Conservation (phyloP, 2,329 filamentous ascomycete species). For the Aspergillus arachidicola region DNA sequence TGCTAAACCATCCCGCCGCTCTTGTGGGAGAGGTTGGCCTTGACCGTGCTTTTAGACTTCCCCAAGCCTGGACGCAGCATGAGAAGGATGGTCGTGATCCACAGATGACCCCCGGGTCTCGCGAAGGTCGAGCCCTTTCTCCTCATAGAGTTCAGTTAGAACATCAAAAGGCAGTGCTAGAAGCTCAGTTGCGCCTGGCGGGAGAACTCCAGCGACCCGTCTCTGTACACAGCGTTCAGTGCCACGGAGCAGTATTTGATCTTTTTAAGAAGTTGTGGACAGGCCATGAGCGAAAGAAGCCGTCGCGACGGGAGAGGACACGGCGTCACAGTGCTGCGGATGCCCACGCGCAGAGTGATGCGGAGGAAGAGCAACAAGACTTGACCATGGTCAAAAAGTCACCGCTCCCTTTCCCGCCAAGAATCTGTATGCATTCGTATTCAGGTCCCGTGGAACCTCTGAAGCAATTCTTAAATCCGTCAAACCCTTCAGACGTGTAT, state of each 20-base stretch:
- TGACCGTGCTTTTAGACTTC: slow-evolving; percentile 64
- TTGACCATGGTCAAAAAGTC: background rate
- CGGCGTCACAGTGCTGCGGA: slow-evolving; percentile 34
- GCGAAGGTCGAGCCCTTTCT: slow-evolving; percentile 61
- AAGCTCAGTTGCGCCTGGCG: slow-evolving; percentile 60
- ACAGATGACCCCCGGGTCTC: slow-evolving; percentile 59
- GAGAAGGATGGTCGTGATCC: slow-evolving; percentile 36
- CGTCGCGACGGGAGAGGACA: slow-evolving; percentile 53
- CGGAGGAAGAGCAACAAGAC: slow-evolving; percentile 25
- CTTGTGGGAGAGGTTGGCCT: slow-evolving; percentile 66
- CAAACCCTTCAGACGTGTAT: slow-evolving; percentile 75
- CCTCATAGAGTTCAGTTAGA: slow-evolving; percentile 59
- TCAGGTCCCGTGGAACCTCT: slow-evolving; percentile 76
- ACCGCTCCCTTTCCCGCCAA: slow-evolving; percentile 73
- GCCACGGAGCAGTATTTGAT: slow-evolving; percentile 62
- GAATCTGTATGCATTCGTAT: slow-evolving; percentile 93
- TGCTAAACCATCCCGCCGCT: slow-evolving; percentile 56
- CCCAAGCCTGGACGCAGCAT: slow-evolving; percentile 50
- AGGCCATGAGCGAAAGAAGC: slow-evolving; percentile 55
- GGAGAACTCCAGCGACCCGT: slow-evolving; percentile 60
- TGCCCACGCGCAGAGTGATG: slow-evolving; percentile 33
- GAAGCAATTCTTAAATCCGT: slow-evolving; percentile 73
- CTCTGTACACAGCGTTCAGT: slow-evolving; percentile 66
- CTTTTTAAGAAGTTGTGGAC: slow-evolving; percentile 59
- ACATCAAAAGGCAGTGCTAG: slow-evolving; percentile 62